Evolutionary conservation across 441 rosid genomes (phyloP).

Genomic region (Viola pubescens): DNA sequence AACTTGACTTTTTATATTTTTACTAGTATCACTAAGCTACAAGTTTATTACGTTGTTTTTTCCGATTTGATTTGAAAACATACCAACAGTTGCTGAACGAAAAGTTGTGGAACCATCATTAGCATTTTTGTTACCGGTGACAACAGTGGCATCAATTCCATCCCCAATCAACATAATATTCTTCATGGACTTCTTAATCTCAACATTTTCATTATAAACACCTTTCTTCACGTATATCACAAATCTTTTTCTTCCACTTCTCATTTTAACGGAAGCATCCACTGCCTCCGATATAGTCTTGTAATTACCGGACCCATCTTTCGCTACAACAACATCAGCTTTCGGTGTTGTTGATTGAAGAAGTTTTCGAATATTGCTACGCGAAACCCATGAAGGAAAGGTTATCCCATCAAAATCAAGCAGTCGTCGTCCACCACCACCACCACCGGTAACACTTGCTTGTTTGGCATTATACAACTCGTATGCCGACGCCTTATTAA

Average conservation of each 20-base stretch:
- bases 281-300: constrained; percentile 60
- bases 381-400: constrained; percentile 50
- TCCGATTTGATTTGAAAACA: constrained; percentile 5
- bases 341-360: constrained; percentile 23
- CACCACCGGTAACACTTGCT: not conserved
- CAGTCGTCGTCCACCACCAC: constrained; percentile 29
- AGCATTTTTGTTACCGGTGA: constrained; percentile 50
- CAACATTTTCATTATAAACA: constrained; percentile 62
- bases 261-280: constrained; percentile 36
- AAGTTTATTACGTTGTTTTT: too few relatives aligned
- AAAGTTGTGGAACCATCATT: constrained; percentile 79
- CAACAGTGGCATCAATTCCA: constrained; percentile 58
- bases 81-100: constrained; percentile 80
- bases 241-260: constrained; percentile 36
- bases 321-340: constrained; percentile 60
- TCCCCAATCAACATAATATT: constrained; percentile 82
- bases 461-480: constrained; percentile 6
- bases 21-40: too few relatives aligned
- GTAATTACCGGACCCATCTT: constrained; percentile 66
- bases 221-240: constrained; percentile 72
- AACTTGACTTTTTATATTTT: too few relatives aligned
- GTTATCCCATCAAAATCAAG: constrained; percentile 18
- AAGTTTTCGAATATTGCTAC: constrained; percentile 38
- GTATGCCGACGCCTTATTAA: constrained; percentile 33
- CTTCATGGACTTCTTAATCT: constrained; percentile 79